A percentile compares a stretch with the other conserved stretches of the same genome.
phyloP scores from a whole-genome alignment of 1,284 basidiomycete genomes.

The Pulveroboletus sp. region DNA sequence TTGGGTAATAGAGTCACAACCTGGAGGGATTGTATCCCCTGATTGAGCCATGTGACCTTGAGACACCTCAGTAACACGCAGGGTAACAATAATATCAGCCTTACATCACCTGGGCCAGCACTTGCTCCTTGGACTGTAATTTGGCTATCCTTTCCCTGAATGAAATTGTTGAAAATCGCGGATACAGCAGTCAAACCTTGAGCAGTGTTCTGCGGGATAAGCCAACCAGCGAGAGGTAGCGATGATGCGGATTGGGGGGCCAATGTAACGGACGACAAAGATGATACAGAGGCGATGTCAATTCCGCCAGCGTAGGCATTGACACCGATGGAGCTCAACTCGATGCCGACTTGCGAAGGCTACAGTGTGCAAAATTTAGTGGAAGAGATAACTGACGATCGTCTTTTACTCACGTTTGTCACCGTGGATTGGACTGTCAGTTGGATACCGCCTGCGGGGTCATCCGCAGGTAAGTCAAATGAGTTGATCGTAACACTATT shows the following conservation, averaged over 20 bases:
- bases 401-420: constrained; percentile 47
- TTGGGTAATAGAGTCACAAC: constrained; percentile 65
- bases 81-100: constrained; percentile 12
- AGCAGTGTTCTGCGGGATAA: constrained; percentile 56
- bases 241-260: constrained; percentile 51
- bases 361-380: constrained; percentile 21
- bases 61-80: constrained; percentile 6
- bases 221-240: constrained; percentile 58
- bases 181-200: constrained; percentile 61
- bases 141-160: constrained; percentile 63
- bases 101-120: constrained; percentile 59
- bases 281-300: constrained; percentile 59
- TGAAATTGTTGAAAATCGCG: constrained; percentile 71
- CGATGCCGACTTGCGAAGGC: constrained; percentile 78
- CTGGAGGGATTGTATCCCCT: constrained; percentile 64
- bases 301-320: constrained; percentile 51
- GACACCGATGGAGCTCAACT: constrained; percentile 62
- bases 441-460: constrained; percentile 73
- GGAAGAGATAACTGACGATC: background rate
- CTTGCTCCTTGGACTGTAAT: constrained; percentile 61
- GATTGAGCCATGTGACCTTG: constrained; percentile 72
- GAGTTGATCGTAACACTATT: constrained; percentile 62
- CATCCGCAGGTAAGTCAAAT: constrained; percentile 72
- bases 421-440: constrained; percentile 62
- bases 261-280: constrained; percentile 48